Evolutionary conservation across 2,329 filamentous ascomycete species (phyloP).

Genomic region (Setomelanomma holmii): DNA sequence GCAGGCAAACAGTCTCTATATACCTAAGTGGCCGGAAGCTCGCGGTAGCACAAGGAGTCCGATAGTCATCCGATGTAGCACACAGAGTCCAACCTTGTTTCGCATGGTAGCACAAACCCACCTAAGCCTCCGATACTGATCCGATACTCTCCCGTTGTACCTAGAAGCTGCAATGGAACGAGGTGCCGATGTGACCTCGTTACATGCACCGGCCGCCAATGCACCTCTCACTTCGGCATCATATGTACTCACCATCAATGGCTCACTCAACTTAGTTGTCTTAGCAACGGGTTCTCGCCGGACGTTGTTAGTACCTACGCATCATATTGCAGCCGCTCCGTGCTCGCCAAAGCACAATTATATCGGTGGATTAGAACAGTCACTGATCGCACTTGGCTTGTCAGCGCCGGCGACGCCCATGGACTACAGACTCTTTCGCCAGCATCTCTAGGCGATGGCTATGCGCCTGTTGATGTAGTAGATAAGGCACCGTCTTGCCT

Average conservation of each 20-base stretch:
- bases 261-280: slow-evolving; percentile 42
- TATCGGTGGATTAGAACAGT: slow-evolving; percentile 34
- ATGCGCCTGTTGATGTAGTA: slow-evolving; percentile 26
- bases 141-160: no score
- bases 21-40: no score
- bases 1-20: no score
- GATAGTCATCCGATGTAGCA: no score
- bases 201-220: slow-evolving; percentile 36
- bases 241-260: slow-evolving; percentile 45
- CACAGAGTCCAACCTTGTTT: no score
- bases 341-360: slow-evolving; percentile 44
- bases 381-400: slow-evolving; percentile 44
- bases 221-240: slow-evolving; percentile 39
- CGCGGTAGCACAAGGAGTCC: no score
- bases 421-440: slow-evolving; percentile 34
- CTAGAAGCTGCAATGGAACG: no score
- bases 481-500: slow-evolving; percentile 41
- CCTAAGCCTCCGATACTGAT: no score
- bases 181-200: no score
- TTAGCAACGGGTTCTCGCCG: slow-evolving; percentile 37
- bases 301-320: slow-evolving; percentile 33
- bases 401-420: slow-evolving; percentile 40
- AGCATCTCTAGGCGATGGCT: slow-evolving; percentile 34
- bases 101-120: no score
- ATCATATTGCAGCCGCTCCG: slow-evolving; percentile 38